Conservation (phyloP, 208 protist species). For the Phytomonas sp. region DNA sequence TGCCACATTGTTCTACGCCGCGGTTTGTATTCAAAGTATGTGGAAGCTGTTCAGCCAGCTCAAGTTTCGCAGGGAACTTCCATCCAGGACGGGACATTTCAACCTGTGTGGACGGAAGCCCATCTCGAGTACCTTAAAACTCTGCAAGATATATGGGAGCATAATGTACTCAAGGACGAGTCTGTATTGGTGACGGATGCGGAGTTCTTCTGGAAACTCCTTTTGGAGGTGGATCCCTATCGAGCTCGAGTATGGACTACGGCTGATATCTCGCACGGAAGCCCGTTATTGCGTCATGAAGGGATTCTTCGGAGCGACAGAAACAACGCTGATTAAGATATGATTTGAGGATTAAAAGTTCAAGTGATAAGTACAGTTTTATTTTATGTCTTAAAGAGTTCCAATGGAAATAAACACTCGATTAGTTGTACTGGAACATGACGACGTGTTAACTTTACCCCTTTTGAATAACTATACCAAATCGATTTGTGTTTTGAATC, state of each 20-base stretch:
- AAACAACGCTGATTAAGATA: neutral
- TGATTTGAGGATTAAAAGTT: neutral
- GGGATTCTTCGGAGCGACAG: neutral
- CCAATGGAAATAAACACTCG: neutral
- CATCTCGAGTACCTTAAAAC: neutral
- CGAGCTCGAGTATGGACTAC: constrained; percentile 15
- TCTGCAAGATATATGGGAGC: neutral
- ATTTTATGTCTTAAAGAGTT: neutral
- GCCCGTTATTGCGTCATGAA: neutral
- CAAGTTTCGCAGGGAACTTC: neutral
- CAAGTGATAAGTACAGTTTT: neutral
- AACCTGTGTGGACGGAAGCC: neutral
- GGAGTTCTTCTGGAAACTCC: constrained; percentile 11
- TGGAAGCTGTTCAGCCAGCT: neutral
- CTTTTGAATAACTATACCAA: neutral
- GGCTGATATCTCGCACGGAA: neutral
- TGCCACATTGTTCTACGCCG: constrained; percentile 29
- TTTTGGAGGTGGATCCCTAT: constrained; percentile 15
- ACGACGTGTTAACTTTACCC: neutral
- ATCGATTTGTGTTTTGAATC: neutral
- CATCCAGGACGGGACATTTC: neutral
- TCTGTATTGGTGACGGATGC: neutral
- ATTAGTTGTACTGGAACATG: neutral
- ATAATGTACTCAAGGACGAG: neutral
- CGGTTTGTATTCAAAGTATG: constrained; percentile 16